Conservation (phyloP, 2,329 filamentous ascomycete genomes). For the Neonectria sp. region DNA sequence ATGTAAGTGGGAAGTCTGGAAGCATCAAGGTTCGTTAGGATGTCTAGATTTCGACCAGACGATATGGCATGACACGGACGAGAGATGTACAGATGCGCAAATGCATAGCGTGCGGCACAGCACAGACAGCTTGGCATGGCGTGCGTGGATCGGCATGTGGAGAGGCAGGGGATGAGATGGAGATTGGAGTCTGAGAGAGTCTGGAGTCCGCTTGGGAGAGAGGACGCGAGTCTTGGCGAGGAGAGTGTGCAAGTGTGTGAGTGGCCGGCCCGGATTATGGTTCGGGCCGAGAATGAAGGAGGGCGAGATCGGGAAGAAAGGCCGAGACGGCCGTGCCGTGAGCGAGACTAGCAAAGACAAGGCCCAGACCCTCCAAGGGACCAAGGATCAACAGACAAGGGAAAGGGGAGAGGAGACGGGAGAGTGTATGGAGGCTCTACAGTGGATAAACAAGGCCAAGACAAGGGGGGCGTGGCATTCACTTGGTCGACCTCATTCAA, state of each 20-base stretch:
- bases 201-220: neutral
- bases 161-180: neutral
- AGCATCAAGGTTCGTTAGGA: neutral
- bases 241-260: neutral
- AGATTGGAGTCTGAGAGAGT: neutral
- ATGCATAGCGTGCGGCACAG: neutral
- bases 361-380: neutral
- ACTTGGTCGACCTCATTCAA: neutral
- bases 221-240: constrained; percentile 3
- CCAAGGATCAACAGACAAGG: neutral
- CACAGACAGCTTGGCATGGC: neutral
- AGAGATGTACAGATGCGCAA: neutral
- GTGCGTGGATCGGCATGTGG: constrained; percentile 4
- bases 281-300: constrained; percentile 17
- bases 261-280: constrained; percentile 8
- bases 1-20: neutral
- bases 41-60: neutral
- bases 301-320: neutral
- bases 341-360: neutral
- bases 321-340: neutral
- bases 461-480: neutral
- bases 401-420: neutral
- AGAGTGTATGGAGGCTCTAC: neutral
- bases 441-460: neutral
- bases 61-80: neutral